Base-by-base conservation (phyloP, 345 rosid species). In the Arabidopsis thaliana region DNA sequence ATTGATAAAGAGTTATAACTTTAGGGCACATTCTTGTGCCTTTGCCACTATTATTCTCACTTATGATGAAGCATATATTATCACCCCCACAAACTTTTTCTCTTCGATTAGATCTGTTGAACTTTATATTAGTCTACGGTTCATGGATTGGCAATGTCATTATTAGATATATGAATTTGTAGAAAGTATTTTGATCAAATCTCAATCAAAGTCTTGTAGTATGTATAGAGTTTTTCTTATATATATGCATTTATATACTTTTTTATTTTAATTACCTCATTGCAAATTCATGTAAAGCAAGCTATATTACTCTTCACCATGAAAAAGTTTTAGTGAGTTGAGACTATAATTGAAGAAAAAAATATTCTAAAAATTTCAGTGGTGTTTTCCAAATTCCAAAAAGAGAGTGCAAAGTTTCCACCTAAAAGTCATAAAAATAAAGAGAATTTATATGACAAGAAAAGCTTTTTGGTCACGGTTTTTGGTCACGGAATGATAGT, bases 1-100 rank as follows among this genome's bases (percentile, higher is more conserved):
- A 46, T 58, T 66, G 73, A 28, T 30, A 67, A 3, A 67, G 63
- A 75, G 69, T 38, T 59, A 24, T 34, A 75, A 67, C 68, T 75
- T 75, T 75, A 67, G 68, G 73, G 68, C 55, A 75, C 79, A 67
- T 59, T 67, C 61, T 67, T 75, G n/a, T 40, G 74, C 73, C 33
- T 67, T 67, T 50, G 62, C 79, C 68, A 75, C 74, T 59, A 30
- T 46, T 38, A 22, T 75, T 67, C 79, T 67, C 53, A 48, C 36
- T 50, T 67, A 67, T 59, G 63, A 42, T 63, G 62, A 50, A 59
- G 32, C 79, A 75, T 16, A 16, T 16, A 16, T 75, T 50, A 75
- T 75, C 67, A 67, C 68, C 62, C 66, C 68, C 62, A 67, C 68
- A 59, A 10, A 30, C n/a, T 40, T 6, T 1, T 55, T 25, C 28